Conservation (phyloP, 2,329 filamentous ascomycete genomes). For the Aureobasidium sp. region DNA sequence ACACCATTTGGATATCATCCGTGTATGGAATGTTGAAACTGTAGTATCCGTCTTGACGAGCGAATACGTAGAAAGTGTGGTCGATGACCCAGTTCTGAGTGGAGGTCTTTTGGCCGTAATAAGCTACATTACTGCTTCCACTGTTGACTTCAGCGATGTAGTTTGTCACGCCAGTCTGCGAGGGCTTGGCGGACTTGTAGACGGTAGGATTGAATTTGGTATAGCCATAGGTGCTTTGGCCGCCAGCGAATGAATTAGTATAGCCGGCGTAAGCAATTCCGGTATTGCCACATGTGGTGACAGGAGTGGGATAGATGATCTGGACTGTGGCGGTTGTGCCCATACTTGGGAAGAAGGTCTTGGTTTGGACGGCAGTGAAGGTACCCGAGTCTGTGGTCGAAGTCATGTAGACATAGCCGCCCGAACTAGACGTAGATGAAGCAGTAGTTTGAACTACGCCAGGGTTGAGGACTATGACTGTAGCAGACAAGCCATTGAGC, state of each 20-base stretch:
- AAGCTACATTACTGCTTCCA: not conserved
- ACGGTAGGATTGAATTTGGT: slow-evolving; percentile 14
- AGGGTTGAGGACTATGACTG: slow-evolving; percentile 15
- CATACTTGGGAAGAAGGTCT: slow-evolving; percentile 8
- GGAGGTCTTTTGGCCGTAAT: not conserved
- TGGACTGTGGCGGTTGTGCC: slow-evolving; percentile 10
- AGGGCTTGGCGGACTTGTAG: slow-evolving; percentile 17
- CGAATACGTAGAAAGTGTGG: slow-evolving; percentile 19
- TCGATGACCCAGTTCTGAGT: slow-evolving; percentile 16
- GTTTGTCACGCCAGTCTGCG: slow-evolving; percentile 12
- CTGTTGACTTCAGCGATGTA: slow-evolving; percentile 18
- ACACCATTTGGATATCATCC: slow-evolving; percentile 17
- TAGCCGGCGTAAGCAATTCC: slow-evolving; percentile 18
- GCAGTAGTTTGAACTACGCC: slow-evolving; percentile 1
- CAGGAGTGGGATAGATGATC: slow-evolving; percentile 16
- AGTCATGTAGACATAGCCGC: slow-evolving; percentile 7
- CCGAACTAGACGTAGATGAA: not conserved
- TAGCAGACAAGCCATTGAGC: slow-evolving; percentile 13
- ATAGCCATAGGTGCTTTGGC: slow-evolving; percentile 16
- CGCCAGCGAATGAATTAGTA: slow-evolving; percentile 14
- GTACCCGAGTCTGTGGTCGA: slow-evolving; percentile 9
- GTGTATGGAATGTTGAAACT: slow-evolving; percentile 19
- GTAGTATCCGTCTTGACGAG: slow-evolving; percentile 17
- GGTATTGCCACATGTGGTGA: slow-evolving; percentile 14
- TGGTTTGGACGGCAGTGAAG: slow-evolving; percentile 12